phyloP scores from a whole-genome alignment of 1,139 yeast species.

The Candida albicans region DNA sequence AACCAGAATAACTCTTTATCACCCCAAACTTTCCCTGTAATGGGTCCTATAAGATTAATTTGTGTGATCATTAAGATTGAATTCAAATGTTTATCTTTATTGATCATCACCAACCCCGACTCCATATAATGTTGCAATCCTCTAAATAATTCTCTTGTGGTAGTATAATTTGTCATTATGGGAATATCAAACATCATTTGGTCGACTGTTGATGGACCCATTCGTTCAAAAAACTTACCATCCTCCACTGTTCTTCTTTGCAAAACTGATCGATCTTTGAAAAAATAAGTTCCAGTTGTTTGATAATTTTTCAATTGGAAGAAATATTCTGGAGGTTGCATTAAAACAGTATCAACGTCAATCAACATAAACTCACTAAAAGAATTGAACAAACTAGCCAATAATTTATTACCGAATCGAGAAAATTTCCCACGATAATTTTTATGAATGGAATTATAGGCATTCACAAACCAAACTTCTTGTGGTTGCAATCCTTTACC shows the following conservation, averaged over 20 bases:
- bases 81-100: constrained; percentile 29
- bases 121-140: constrained; percentile 37
- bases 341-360: constrained; percentile 37
- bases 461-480: constrained; percentile 39
- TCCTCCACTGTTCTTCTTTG: constrained; percentile 23
- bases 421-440: constrained; percentile 26
- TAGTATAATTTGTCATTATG: constrained; percentile 24
- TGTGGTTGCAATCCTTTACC: constrained; percentile 31
- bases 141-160: constrained; percentile 24
- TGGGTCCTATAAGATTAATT: constrained; percentile 28
- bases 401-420: constrained; percentile 30
- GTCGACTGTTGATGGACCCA: constrained; percentile 32
- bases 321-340: constrained; percentile 31
- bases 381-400: constrained; percentile 36
- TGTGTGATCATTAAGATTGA: constrained; percentile 31
- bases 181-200: constrained; percentile 33
- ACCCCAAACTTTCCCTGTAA: constrained; percentile 27
- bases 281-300: constrained; percentile 33
- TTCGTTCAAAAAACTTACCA: constrained; percentile 24
- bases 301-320: constrained; percentile 28
- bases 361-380: constrained; percentile 34
- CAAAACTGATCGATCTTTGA: constrained; percentile 34
- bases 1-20: constrained; percentile 40
- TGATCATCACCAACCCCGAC: constrained; percentile 31
- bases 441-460: constrained; percentile 25